phyloP scores from a whole-genome alignment of 2,329 filamentous ascomycete species.

The Fusarium camptoceras region DNA sequence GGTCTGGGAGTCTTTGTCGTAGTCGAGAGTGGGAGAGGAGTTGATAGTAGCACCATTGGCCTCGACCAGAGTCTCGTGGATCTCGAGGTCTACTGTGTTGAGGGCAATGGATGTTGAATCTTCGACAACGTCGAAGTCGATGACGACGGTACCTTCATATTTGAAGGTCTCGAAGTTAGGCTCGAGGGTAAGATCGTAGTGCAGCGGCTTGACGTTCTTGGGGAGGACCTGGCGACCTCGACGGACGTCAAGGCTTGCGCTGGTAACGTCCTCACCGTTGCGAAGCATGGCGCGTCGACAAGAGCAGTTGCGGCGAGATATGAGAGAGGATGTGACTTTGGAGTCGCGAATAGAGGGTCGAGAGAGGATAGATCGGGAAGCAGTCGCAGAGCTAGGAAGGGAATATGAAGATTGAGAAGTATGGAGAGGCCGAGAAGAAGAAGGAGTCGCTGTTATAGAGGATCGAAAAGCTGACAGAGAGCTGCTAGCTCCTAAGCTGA shows the following conservation, averaged over 20 bases:
- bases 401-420: conserved; percentile 7
- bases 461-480: conserved; percentile 15
- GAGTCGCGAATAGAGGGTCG: conserved; percentile 3
- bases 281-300: conserved; percentile 49
- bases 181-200: conserved; percentile 93
- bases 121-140: conserved; percentile 88
- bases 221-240: conserved; percentile 82
- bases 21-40: conserved; percentile 64
- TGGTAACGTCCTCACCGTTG: conserved; percentile 42
- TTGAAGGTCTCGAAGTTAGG: conserved; percentile 89
- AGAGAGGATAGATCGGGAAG: not conserved
- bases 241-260: conserved; percentile 42
- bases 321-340: conserved; percentile 14
- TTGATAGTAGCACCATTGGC: conserved; percentile 61
- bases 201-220: conserved; percentile 88
- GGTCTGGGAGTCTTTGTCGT: conserved; percentile 83
- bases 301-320: conserved; percentile 42
- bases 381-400: conserved; percentile 9
- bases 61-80: conserved; percentile 70
- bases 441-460: not conserved
- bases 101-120: conserved; percentile 87
- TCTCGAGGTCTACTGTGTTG: conserved; percentile 88
- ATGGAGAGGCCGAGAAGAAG: not conserved
- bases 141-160: conserved; percentile 85
- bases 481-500: conserved; percentile 35